phyloP scores from a whole-genome alignment of 164 flowering plant genomes.

The Nelumbo lutea region DNA sequence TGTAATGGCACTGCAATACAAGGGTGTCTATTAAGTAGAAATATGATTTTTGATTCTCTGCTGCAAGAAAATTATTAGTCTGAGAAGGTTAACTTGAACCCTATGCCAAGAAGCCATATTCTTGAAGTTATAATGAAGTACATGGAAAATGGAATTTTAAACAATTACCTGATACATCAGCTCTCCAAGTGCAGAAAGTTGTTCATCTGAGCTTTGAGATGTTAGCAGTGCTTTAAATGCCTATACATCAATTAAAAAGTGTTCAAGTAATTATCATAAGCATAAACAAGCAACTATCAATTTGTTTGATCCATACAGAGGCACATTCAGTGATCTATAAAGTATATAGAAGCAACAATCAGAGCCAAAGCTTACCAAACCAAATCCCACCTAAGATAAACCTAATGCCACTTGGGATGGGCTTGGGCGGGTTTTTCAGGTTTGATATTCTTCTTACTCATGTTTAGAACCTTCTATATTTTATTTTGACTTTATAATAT shows the following conservation, averaged over 20 bases:
- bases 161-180: slow-evolving; percentile 76
- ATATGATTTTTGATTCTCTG: neutral
- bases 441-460: no score
- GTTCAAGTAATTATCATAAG: neutral
- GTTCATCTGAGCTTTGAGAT: slow-evolving; percentile 70
- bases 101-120: neutral
- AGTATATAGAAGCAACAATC: no score
- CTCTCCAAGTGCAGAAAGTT: slow-evolving; percentile 80
- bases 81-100: neutral
- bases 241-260: slow-evolving; percentile 28
- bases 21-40: neutral
- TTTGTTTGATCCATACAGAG: neutral
- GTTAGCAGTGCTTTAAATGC: slow-evolving; percentile 87
- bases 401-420: no score
- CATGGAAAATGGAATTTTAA: neutral
- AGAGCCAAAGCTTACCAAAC: no score
- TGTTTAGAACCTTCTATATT: no score
- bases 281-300: neutral
- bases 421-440: no score
- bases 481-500: no score
- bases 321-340: neutral
- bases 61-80: neutral
- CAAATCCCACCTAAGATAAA: no score
- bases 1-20: slow-evolving; percentile 82
- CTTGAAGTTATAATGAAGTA: neutral